Evolutionary conservation across 139 green algal genomes (phyloP).

Genomic region (Closterium sp.): DNA sequence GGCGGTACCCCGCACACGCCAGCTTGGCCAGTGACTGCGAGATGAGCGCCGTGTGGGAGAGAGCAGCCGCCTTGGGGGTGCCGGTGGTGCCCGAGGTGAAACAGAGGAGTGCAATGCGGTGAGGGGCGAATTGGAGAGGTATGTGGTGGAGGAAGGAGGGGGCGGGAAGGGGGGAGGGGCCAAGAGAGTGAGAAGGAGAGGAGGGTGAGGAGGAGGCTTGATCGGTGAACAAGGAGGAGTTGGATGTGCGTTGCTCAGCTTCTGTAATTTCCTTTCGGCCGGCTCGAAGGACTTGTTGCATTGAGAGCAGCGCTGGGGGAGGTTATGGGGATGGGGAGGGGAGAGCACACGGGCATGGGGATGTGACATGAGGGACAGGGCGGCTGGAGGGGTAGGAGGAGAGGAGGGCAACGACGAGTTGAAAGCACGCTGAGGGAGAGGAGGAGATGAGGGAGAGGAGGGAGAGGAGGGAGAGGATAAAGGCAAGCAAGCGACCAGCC

Average conservation of each 20-base stretch:
- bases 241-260: background rate
- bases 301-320: background rate
- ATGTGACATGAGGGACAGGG: too few species aligned
- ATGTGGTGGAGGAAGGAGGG: background rate
- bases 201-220: background rate
- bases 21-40: slow-evolving; percentile 78
- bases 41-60: slow-evolving; percentile 54
- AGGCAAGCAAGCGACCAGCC: too few species aligned
- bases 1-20: slow-evolving; percentile 61
- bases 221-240: too few species aligned
- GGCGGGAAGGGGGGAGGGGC: too few species aligned
- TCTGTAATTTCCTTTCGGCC: background rate
- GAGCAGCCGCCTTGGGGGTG: slow-evolving; percentile 22
- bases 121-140: background rate
- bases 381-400: too few species aligned
- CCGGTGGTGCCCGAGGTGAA: slow-evolving; percentile 52
- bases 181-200: background rate
- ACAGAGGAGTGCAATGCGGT: slow-evolving; percentile 4
- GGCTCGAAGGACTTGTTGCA: background rate
- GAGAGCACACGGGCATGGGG: too few species aligned
- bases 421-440: too few species aligned
- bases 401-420: too few species aligned
- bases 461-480: too few species aligned
- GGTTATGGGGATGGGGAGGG: too few species aligned
- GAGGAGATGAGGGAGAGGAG: too few species aligned